A percentile compares a stretch with the other conserved stretches of the same genome.
phyloP scores from a whole-genome alignment of 202 grass and related monocot species.

The Setaria italica region DNA sequence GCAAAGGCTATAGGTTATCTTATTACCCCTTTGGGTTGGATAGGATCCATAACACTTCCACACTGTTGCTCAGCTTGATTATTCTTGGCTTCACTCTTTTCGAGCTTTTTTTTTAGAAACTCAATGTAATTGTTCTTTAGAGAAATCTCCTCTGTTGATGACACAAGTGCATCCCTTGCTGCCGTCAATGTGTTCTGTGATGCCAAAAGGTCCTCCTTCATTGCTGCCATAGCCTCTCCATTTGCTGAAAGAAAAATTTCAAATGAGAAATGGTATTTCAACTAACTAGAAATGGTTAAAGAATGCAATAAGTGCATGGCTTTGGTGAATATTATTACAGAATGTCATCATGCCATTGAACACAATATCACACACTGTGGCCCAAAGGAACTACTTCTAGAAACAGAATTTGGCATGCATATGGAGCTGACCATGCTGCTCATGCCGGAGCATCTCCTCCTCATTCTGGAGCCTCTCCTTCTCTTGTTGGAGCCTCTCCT shows the following conservation, averaged over 20 bases:
- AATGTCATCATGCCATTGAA: background rate
- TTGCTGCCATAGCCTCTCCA: background rate
- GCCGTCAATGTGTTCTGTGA: background rate
- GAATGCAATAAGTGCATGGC: background rate
- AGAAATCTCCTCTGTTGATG: background rate
- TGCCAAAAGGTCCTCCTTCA: conserved; percentile 13
- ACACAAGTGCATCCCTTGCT: conserved; percentile 1
- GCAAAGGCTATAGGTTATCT: background rate
- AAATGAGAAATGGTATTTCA: background rate
- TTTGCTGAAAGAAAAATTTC: background rate
- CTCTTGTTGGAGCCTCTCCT: conserved; percentile 12
- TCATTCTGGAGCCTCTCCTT: background rate
- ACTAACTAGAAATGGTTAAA: background rate
- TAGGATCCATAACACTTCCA: background rate
- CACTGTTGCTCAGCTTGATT: conserved; percentile 6
- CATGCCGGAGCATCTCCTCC: conserved; percentile 5
- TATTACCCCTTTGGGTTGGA: conserved; percentile 7
- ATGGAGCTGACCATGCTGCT: conserved; percentile 23
- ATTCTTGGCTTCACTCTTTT: conserved; percentile 26
- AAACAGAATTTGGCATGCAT: background rate
- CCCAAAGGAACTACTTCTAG: background rate
- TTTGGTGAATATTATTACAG: background rate
- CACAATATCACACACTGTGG: background rate
- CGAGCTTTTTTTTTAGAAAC: conserved; percentile 25
- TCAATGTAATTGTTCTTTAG: background rate